These are phyloP conservation scores for Penicillium hordei DNA, from an alignment of 2,329 filamentous ascomycete genomes.

Conservation along the genomic window DNA sequence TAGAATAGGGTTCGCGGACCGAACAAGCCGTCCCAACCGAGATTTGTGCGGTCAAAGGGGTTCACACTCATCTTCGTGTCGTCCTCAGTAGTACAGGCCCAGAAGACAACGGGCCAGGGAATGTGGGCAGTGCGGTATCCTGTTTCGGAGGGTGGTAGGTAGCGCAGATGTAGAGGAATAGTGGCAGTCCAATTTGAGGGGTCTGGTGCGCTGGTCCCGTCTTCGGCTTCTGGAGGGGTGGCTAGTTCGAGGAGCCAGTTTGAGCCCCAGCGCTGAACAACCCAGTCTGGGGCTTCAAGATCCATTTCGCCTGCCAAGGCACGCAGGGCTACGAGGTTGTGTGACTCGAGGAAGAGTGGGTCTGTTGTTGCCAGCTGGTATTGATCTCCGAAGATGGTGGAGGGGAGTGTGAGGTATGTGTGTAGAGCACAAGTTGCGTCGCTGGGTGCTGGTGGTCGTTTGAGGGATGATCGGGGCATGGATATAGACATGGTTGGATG, in stretches of 20 bases:
- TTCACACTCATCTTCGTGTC: conserved; percentile 68
- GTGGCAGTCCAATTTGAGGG: conserved; percentile 39
- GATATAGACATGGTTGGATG: conserved; percentile 76
- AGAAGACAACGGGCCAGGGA: conserved; percentile 83
- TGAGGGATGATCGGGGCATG: conserved; percentile 53
- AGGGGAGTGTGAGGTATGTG: conserved; percentile 79
- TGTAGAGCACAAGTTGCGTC: conserved; percentile 69
- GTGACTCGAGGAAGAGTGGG: conserved; percentile 72
- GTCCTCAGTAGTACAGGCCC: conserved; percentile 70
- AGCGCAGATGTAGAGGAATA: conserved; percentile 83
- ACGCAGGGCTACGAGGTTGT: conserved; percentile 69
- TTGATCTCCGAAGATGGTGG: conserved; percentile 77
- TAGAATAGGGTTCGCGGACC: conserved; percentile 76
- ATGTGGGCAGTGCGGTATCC: conserved; percentile 60
- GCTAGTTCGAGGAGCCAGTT: conserved; percentile 73
- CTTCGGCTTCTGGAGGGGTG: conserved; percentile 42
- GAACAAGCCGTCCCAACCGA: conserved; percentile 87
- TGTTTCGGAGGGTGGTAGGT: conserved; percentile 63
- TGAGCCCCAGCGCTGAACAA: conserved; percentile 74
- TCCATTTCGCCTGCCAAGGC: conserved; percentile 76
- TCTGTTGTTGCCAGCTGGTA: conserved; percentile 67
- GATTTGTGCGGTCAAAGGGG: conserved; percentile 78
- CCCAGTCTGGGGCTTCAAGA: conserved; percentile 86
- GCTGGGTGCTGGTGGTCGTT: conserved; percentile 48
- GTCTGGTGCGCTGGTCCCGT: conserved; percentile 4